Evolutionary conservation across 1,284 basidiomycete genomes (phyloP).

Genomic region (Leccinum laetum): DNA sequence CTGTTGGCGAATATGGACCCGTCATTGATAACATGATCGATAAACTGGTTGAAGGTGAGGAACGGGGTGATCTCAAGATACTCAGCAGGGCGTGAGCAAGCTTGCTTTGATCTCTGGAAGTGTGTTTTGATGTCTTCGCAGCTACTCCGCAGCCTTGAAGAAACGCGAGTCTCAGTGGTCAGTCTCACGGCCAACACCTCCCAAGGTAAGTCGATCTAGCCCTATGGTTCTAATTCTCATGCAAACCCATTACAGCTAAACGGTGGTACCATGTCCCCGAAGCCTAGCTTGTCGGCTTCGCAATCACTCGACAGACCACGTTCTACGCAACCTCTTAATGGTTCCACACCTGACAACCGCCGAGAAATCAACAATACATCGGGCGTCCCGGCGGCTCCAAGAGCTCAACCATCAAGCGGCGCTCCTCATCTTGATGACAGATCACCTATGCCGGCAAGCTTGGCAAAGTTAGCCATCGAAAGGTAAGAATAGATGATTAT

Average conservation of each 20-base stretch:
- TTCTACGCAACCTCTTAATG: slow-evolving; percentile 35
- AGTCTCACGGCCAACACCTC: slow-evolving; percentile 37
- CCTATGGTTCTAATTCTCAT: slow-evolving; percentile 19
- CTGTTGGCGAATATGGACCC: slow-evolving; percentile 54
- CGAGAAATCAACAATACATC: slow-evolving; percentile 25
- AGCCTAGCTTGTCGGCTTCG: slow-evolving; percentile 27
- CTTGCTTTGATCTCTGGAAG: too few relatives aligned
- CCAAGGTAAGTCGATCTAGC: slow-evolving; percentile 14
- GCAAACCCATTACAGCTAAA: slow-evolving; percentile 31
- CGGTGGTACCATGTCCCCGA: slow-evolving; percentile 37
- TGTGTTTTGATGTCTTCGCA: slow-evolving; percentile 22
- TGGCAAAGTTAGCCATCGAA: slow-evolving; percentile 61
- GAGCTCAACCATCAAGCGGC: slow-evolving; percentile 46
- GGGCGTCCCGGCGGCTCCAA: slow-evolving; percentile 56
- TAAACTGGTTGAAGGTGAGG: slow-evolving; percentile 70
- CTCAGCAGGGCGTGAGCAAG: too few relatives aligned
- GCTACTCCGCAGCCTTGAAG: slow-evolving; percentile 71
- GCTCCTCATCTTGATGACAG: slow-evolving; percentile 21
- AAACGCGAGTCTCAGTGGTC: slow-evolving; percentile 66
- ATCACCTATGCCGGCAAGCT: slow-evolving; percentile 29
- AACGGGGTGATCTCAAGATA: slow-evolving; percentile 69
- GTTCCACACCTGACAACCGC: slow-evolving; percentile 32
- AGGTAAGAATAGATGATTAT: slow-evolving; percentile 45
- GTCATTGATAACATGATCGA: slow-evolving; percentile 67
- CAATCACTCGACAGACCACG: slow-evolving; percentile 43